Percentiles rank a stretch among this genome's conserved stretches.
Conservation (phyloP, 2,329 filamentous ascomycete species). For the Mycocentrospora acerina region DNA sequence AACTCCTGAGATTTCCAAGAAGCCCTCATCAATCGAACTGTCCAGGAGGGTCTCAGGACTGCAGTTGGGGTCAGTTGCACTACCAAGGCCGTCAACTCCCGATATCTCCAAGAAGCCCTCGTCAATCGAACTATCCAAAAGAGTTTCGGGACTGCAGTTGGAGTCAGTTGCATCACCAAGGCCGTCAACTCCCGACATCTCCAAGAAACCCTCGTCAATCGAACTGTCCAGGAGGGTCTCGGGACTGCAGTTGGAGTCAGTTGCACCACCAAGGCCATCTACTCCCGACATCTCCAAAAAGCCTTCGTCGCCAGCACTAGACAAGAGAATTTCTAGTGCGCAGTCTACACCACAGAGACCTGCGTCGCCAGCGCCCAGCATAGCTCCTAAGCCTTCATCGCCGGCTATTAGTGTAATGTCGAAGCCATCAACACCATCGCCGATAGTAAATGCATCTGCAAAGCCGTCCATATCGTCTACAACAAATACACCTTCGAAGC, state of each 20-base stretch:
- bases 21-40: constrained; percentile 22
- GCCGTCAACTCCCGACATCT: constrained; percentile 15
- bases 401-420: too few relatives aligned
- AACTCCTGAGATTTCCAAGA: constrained; percentile 18
- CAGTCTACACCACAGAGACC: too few relatives aligned
- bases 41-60: constrained; percentile 17
- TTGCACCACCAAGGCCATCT: constrained; percentile 22
- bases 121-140: too few relatives aligned
- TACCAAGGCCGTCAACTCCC: constrained; percentile 26
- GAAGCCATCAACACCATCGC: too few relatives aligned
- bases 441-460: too few relatives aligned
- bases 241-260: constrained; percentile 21
- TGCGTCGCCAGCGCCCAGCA: background rate
- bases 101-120: constrained; percentile 32
- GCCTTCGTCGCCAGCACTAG: constrained; percentile 21
- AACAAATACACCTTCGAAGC: too few relatives aligned
- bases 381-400: too few relatives aligned
- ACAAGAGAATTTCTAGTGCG: constrained; percentile 14
- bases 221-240: constrained; percentile 21
- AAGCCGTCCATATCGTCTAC: too few relatives aligned
- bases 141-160: too few relatives aligned
- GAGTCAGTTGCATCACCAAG: too few relatives aligned
- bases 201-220: constrained; percentile 21
- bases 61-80: constrained; percentile 23
- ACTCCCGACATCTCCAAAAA: constrained; percentile 33